Conservation (phyloP, 2,329 filamentous ascomycete species). For the Amylocarpus encephaloides region DNA sequence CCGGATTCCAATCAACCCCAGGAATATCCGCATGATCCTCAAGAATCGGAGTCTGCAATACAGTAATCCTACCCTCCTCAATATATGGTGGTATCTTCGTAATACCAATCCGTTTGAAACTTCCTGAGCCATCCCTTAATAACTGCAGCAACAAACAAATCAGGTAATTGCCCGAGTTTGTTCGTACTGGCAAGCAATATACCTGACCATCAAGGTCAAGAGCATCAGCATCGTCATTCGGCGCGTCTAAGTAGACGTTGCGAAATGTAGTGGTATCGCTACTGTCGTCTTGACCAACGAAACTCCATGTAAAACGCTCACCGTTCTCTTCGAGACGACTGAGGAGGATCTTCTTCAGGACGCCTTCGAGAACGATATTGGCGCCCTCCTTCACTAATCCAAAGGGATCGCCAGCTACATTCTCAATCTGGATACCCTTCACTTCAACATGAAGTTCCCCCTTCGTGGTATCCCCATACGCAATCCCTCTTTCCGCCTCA, state of each 20-base stretch:
- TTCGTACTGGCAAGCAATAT: constrained; percentile 7
- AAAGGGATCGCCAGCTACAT: constrained; percentile 2
- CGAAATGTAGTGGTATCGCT: background rate
- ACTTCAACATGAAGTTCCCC: constrained; percentile 1
- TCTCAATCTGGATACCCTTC: background rate
- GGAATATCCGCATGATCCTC: no score
- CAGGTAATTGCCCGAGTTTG: background rate
- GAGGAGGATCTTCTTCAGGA: constrained; percentile 6
- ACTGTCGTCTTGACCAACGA: background rate
- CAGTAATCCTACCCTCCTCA: no score
- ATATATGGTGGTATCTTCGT: constrained; percentile 2
- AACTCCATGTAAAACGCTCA: constrained; percentile 3
- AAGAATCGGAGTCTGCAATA: no score
- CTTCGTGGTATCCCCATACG: constrained; percentile 5
- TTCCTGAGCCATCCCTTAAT: background rate
- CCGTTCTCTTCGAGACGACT: background rate
- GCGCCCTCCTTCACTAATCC: constrained; percentile 6
- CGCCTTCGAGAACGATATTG: constrained; percentile 4
- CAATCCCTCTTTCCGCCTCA: constrained; percentile 9
- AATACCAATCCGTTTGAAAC: constrained; percentile 4
- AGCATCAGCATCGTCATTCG: background rate
- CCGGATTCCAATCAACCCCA: no score
- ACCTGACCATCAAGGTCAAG: background rate
- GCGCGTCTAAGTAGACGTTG: constrained; percentile 10
- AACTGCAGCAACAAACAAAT: constrained; percentile 9